Base-by-base conservation (phyloP, 2,329 filamentous ascomycete species). In the Fusarium goolgardi region DNA sequence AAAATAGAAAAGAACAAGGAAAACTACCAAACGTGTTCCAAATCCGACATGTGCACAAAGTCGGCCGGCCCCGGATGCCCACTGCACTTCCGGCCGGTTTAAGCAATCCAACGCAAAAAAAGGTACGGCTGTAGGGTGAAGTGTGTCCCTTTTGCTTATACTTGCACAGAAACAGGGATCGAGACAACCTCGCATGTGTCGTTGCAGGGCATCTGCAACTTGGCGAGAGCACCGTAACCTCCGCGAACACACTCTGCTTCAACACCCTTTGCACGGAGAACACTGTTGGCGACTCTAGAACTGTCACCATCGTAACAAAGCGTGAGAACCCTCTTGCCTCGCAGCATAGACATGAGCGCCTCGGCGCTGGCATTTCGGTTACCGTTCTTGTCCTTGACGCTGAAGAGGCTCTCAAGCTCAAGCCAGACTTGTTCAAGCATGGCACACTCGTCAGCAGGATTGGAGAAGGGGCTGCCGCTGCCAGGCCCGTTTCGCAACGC, bases 261-360 rank as follows among this genome's bases (percentile, higher is more conserved):
- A 25, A 83, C 75, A 0, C 82, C 83, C 69, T 83, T 84, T 1
- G 83, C 83, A 31, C 84, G 79, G 55, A 87, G 74, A 5, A 87
- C 80, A 56, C 84, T 86, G 25, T 83, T 83, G n/a, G 84, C 85
- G 13, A 87, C 81, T 6, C 85, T 77, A 8, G 85, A 79, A 20
- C 82, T 84, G 53, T 87, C 84, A 4, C 85, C 85, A 51, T 85
- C 77, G 54, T 86, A 86, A 67, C 84, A 87, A 13, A 86, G 69
- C 13, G 85, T 75, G 21, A 86, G 68, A 12, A 85, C 76, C 27
- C 78, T 79, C 51, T 79, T 79, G 9, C 73, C 76, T 21, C 71
- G 67, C 12, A 82, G 69, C 3, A 76, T 67, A 3, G 69, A 67
- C 58, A 76, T 66, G 20, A 78, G 52, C 21, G 68, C 67, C 45